Evolutionary conservation across 1,139 yeast genomes (phyloP), one percentile per base, ranked within the genome.

Genomic region (Casaregolazyma suthepensis): DNA sequence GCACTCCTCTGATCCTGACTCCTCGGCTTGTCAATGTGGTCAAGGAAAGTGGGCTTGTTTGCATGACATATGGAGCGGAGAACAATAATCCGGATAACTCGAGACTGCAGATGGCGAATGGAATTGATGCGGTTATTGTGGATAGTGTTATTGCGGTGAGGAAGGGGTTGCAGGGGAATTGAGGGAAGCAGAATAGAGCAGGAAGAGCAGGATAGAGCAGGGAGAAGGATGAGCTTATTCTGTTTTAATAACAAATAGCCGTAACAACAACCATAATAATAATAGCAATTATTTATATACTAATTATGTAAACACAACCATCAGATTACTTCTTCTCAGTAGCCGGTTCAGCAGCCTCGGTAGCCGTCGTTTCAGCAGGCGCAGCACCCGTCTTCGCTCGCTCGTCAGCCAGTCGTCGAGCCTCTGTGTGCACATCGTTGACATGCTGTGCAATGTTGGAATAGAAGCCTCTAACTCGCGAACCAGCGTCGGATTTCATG

Each of bases 101-200:
- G 38, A 83, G 83, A 61, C 75, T 87, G 56, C 97, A 93, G 69
- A 86, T 93, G 85, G 82, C 81, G 60, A 93, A 95, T 10, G 98
- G 98, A 13, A 96, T 93, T 7, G 98, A 93, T 74, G 99, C 99
- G 0, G 98, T 93, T 19, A 93, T 93, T 71, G 98, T 89, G 4
- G 98, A 93, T 69, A 85, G 90, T 57, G 98, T 93, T 2, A 75
- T 91, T 66, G 97, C 97, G 0, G 96, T 91, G 13, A 78, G 97
- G 65, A 87, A 86, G 63, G 96, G 91, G 5, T 76, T 91, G 40
- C 40, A 35, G 13, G 40, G 40, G 7, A 35, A 35, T 35, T 44
- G 10, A 22, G 9, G 46, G 46, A 23, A 18, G 4, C 13, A 6
- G 45, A n/a, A n/a, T 38, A 13, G 43, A 17, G 19, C n/a, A 13